Evolutionary conservation across 352 stramenopile genomes (phyloP), one percentile per base, ranked within the genome.

Genomic region (Saprolegnia parasitica): DNA sequence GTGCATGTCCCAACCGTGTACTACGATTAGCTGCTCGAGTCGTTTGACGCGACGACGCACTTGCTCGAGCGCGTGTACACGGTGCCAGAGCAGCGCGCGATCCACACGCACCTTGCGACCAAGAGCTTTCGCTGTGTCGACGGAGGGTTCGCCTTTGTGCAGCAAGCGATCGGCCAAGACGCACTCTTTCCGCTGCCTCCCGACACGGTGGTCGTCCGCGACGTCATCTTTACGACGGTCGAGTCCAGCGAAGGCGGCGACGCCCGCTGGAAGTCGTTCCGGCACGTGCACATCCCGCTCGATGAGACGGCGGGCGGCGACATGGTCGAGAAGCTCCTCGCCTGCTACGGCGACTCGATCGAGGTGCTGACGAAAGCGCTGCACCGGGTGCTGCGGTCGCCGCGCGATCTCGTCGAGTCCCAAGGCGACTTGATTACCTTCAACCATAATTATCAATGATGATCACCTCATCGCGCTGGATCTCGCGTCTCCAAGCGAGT

Each of bases 21-120:
- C 55, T 45, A n/a, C n/a, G n/a, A n/a, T 9, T 45, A 62, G 55
- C 15, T 62, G 26, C 55, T 62, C 26, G 55, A 62, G 35, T 18
- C 24, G 18, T 18, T 46, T 15, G 55, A 62, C 24, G 26, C 55
- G 20, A 39, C 26, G 2, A 62, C 24, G 10, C 55, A 62, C 21
- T 46, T 40, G 21, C 23, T 40, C 4, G 21, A 45, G 18, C 55
- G 55, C 26, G 29, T 62, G 23, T 62, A 62, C 55, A 21, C 23
- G 24, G n/a, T 62, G 11, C 20, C 23, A 13, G 55, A 24, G 4
- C 21, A 23, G 18, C 16, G 9, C 21, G 55, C 26, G 5, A 39
- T 62, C 55, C 26, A 62, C 55, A 39, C 24, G 9, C 23, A 62
- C 55, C 32, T 62, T n/a, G 32, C 32, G 20, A n/a, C n/a, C 32